Evolutionary conservation across 352 stramenopile species (phyloP), one percentile per base, ranked within the genome.

Genomic region (Thalassiosira tumida): DNA sequence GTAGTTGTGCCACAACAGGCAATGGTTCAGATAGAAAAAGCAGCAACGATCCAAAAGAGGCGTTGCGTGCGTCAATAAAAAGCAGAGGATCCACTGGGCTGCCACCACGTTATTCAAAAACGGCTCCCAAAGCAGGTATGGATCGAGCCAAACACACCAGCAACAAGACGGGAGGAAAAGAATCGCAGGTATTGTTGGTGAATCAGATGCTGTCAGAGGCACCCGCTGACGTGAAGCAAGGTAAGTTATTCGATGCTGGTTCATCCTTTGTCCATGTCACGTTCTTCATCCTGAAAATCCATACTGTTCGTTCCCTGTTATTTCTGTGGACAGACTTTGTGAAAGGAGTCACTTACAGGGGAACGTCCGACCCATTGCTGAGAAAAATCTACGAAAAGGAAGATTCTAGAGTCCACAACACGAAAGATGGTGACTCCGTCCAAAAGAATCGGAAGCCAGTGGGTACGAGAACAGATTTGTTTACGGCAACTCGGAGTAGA

Each of bases 371-470:
- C 77, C 81, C 83, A 26, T 40, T 93, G 47, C 64, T 97, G 65
- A 93, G 95, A 82, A 89, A 94, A 38, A 97, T 97, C 67, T 97
- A 97, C 69, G 86, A 97, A 67, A 90, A 79, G 38, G 95, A 97
- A 89, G 70, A 51, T 47, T 35, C 26, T 31, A 33, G 37, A 35
- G 47, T 35, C 3, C 24, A 90, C 35, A 43, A 73, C 62, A 24
- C 43, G n/a, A n/a, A n/a, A n/a, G n/a, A n/a, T n/a, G n/a, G n/a
- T n/a, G n/a, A n/a, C n/a, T n/a, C n/a, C n/a, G n/a, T n/a, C 75
- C 35, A 78, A 77, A 69, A 79, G 29, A 77, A 79, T 72, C 81
- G 40, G 37, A 86, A 86, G 38, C 24, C 51, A 64, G 72, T 85
- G 7, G 84, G 86, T 75, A 75, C 84, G 35, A 75, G 84, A 77